phyloP scores from a whole-genome alignment of 2,329 filamentous ascomycete species.

The Neonectria hederae region DNA sequence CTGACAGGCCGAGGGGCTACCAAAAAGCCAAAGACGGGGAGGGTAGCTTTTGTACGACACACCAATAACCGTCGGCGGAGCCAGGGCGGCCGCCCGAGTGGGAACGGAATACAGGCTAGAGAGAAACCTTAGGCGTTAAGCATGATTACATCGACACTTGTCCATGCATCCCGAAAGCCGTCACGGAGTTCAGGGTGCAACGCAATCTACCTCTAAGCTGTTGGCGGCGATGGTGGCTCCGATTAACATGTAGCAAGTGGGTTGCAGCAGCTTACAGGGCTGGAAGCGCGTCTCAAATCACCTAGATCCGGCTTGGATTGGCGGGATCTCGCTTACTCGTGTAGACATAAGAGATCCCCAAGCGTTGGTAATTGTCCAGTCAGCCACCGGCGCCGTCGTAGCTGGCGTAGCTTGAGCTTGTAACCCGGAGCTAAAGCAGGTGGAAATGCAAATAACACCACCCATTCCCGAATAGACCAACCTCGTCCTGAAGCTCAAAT shows the following conservation, averaged over 20 bases:
- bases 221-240: constrained; percentile 1
- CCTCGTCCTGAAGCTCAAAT: constrained; percentile 8
- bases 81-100: constrained; percentile 6
- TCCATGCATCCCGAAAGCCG: neutral
- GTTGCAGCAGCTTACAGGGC: constrained; percentile 1
- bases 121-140: constrained; percentile 20
- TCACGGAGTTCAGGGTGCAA: neutral
- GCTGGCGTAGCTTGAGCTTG: constrained; percentile 13
- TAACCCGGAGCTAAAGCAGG: constrained; percentile 5
- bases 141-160: constrained; percentile 24
- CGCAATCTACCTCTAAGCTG: neutral
- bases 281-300: constrained; percentile 6
- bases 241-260: neutral
- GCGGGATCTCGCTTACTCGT: constrained; percentile 21
- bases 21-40: neutral
- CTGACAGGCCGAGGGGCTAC: neutral
- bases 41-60: neutral
- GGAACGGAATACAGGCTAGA: neutral
- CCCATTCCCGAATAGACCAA: constrained; percentile 6
- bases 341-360: constrained; percentile 6
- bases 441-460: constrained; percentile 7
- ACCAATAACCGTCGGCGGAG: neutral
- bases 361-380: constrained; percentile 38
- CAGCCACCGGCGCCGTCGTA: constrained; percentile 26
- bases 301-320: constrained; percentile 12